phyloP scores from a whole-genome alignment of 257 asterid genomes.

The Solanum peruvianum region DNA sequence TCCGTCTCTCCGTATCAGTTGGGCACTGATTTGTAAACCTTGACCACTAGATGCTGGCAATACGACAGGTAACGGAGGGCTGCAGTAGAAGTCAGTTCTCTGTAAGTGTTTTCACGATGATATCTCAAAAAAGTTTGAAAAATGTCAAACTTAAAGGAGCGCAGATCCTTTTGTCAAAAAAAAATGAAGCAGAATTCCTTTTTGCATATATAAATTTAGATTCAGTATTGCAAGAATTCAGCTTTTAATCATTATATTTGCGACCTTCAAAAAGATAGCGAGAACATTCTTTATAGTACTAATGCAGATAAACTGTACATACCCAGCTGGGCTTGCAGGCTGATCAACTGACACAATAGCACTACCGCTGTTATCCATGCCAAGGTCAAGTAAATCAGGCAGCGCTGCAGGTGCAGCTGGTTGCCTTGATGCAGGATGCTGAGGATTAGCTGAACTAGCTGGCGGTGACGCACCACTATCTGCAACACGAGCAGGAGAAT shows the following conservation, averaged over 20 bases:
- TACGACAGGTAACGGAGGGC: slow-evolving; percentile 76
- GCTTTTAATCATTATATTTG: background rate
- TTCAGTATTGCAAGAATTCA: background rate
- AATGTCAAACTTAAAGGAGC: background rate
- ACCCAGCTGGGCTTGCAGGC: slow-evolving; percentile 57
- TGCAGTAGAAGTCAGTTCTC: slow-evolving; percentile 26
- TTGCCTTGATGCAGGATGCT: slow-evolving; percentile 40
- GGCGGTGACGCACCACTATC: slow-evolving; percentile 54
- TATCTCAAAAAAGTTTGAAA: slow-evolving; percentile 3
- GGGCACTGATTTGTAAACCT: slow-evolving; percentile 95
- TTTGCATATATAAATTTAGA: background rate
- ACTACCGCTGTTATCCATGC: slow-evolving; percentile 58
- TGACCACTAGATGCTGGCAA: slow-evolving; percentile 74
- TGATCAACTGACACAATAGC: slow-evolving; percentile 62
- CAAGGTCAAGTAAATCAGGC: slow-evolving; percentile 94
- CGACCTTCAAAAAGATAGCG: background rate
- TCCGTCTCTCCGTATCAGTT: slow-evolving; percentile 73
- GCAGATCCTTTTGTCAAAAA: background rate
- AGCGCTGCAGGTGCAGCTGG: slow-evolving; percentile 46
- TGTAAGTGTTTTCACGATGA: background rate
- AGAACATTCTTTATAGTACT: background rate
- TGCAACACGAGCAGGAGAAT: slow-evolving; percentile 53
- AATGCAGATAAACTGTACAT: slow-evolving; percentile 5
- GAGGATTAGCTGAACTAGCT: slow-evolving; percentile 40
- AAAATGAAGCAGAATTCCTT: background rate